Percentiles rank a stretch among this genome's conserved stretches.
Evolutionary conservation across 2,329 filamentous ascomycete genomes (phyloP).

Genomic region (Fusarium marasasianum): DNA sequence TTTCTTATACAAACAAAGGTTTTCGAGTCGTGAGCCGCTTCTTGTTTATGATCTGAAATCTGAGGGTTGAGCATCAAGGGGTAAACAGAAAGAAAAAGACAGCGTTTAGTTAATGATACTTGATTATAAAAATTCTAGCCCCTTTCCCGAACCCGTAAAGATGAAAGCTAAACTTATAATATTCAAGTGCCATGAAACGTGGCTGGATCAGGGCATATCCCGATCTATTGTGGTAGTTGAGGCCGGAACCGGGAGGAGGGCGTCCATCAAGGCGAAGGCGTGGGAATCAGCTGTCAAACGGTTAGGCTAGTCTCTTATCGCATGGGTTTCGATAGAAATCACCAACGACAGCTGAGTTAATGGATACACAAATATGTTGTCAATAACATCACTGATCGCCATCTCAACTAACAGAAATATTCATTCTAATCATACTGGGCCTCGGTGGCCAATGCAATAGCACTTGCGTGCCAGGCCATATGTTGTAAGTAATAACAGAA

Average conservation of each 20-base stretch:
- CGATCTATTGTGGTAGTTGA: not conserved
- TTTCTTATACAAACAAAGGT: conserved; percentile 49
- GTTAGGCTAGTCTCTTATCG: not conserved
- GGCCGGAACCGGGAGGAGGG: not conserved
- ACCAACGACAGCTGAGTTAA: not conserved
- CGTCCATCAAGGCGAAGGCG: not conserved
- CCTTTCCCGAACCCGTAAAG: not conserved
- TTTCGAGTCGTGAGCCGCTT: conserved; percentile 50
- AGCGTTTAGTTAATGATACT: not conserved
- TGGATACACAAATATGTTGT: not conserved
- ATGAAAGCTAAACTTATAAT: not conserved
- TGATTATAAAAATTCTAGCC: not conserved
- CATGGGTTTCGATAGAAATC: not conserved
- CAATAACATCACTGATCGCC: not conserved
- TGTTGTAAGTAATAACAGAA: not conserved
- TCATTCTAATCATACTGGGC: not conserved
- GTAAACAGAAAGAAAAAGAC: not conserved
- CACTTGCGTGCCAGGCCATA: conserved; percentile 2
- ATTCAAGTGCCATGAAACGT: not conserved
- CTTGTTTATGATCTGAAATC: conserved; percentile 47
- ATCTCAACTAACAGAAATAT: not conserved
- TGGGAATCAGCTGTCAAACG: not conserved
- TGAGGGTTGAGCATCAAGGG: conserved; percentile 10
- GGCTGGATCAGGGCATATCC: conserved; percentile 1
- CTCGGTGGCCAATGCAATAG: not conserved